These are phyloP conservation scores for Urtica urens DNA, from an alignment of 306 rosid species.

Conservation along the genomic window DNA sequence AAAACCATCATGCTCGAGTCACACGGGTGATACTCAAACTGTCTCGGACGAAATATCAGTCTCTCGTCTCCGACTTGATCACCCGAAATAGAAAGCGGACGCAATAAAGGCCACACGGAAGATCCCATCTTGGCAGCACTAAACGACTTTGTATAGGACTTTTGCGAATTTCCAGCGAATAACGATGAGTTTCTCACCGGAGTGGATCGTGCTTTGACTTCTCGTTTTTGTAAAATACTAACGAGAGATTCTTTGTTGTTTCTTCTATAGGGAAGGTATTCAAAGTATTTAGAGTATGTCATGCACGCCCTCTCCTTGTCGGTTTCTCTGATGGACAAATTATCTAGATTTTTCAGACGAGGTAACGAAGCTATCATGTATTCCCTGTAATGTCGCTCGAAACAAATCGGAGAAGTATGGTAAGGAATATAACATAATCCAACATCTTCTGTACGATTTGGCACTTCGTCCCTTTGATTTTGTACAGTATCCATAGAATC, in stretches of 20 bases:
- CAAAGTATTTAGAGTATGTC: conserved; percentile 44
- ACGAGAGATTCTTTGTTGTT: conserved; percentile 54
- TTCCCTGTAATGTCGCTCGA: conserved; percentile 66
- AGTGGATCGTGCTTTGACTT: conserved; percentile 43
- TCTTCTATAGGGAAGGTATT: conserved; percentile 57
- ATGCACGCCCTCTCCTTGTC: conserved; percentile 53
- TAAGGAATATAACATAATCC: conserved; percentile 39
- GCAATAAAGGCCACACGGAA: conserved; percentile 67
- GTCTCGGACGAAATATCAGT: conserved; percentile 64
- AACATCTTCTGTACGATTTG: conserved; percentile 32
- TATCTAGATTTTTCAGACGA: conserved; percentile 48
- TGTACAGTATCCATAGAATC: conserved; percentile 20
- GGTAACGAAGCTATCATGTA: conserved; percentile 69
- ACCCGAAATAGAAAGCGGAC: conserved; percentile 42
- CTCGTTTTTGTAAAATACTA: conserved; percentile 52
- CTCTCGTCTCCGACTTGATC: conserved; percentile 36
- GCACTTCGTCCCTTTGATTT: conserved; percentile 37
- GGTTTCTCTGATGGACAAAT: conserved; percentile 39
- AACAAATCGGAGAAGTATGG: conserved; percentile 76
- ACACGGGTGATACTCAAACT: conserved; percentile 79
- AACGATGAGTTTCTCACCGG: conserved; percentile 23
- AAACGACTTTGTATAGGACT: conserved; percentile 57
- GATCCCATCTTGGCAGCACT: conserved; percentile 70
- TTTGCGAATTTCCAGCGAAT: conserved; percentile 37
- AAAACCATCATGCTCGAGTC: conserved; percentile 66